These are phyloP conservation scores for Coniferiporia weirii DNA, from an alignment of 1,284 basidiomycete genomes.

Conservation along the genomic window DNA sequence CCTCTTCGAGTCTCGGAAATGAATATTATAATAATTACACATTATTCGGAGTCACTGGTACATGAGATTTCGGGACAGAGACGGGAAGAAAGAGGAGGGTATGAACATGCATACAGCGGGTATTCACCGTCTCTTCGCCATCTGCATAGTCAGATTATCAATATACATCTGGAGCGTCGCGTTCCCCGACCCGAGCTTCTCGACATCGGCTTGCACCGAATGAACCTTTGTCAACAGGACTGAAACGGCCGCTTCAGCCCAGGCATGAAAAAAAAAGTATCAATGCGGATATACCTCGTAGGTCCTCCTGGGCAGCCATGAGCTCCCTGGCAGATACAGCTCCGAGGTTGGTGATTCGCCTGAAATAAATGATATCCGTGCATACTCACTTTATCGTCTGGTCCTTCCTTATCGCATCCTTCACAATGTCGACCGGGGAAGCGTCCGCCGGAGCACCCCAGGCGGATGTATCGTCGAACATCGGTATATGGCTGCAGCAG, in stretches of 20 bases:
- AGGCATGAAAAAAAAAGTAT: not conserved
- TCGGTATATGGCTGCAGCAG: too few relatives aligned
- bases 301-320: slow-evolving; percentile 62
- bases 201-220: slow-evolving; percentile 65
- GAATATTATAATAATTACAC: too few relatives aligned
- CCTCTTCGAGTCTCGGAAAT: too few relatives aligned
- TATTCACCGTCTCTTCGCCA: slow-evolving; percentile 64
- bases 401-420: slow-evolving; percentile 70
- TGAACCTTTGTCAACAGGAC: slow-evolving; percentile 65
- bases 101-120: not conserved
- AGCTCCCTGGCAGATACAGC: slow-evolving; percentile 52
- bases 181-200: slow-evolving; percentile 73
- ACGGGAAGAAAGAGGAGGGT: too few relatives aligned
- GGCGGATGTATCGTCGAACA: slow-evolving; percentile 51
- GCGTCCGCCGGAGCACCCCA: slow-evolving; percentile 50
- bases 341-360: too few relatives aligned
- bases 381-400: slow-evolving; percentile 48
- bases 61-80: too few relatives aligned
- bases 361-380: not conserved
- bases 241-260: slow-evolving; percentile 27
- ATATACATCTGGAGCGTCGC: slow-evolving; percentile 84
- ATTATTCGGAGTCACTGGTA: too few relatives aligned
- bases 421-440: slow-evolving; percentile 55
- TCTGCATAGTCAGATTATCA: slow-evolving; percentile 79
- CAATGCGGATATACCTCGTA: slow-evolving; percentile 48